Percentiles rank a stretch among this genome's conserved stretches.
phyloP scores from a whole-genome alignment of 1,284 basidiomycete species.

The Malassezia nana region DNA sequence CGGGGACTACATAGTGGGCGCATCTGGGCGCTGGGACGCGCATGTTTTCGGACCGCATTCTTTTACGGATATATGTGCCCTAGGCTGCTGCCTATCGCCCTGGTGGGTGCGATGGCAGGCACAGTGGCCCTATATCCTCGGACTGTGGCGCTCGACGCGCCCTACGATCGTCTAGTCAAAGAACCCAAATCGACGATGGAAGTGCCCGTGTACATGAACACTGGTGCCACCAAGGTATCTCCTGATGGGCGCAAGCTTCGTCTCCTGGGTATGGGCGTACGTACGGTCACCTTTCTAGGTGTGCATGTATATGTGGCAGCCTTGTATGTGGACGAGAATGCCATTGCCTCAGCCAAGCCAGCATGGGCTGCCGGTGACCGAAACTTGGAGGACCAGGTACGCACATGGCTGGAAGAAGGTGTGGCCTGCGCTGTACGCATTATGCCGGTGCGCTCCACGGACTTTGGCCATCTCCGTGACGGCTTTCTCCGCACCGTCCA shows the following conservation, averaged over 20 bases:
- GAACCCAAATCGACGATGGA: conserved; percentile 7
- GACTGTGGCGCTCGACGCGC: conserved; percentile 4
- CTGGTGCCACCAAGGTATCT: neutral
- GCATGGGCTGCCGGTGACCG: neutral
- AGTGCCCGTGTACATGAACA: neutral
- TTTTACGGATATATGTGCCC: neutral
- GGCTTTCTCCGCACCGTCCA: conserved; percentile 67
- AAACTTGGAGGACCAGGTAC: conserved; percentile 21
- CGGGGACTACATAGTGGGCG: neutral
- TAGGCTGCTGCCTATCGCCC: neutral
- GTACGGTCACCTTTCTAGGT: conserved; percentile 69
- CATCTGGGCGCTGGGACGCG: neutral
- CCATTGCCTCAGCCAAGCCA: neutral
- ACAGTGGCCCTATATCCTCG: neutral
- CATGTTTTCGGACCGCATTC: neutral
- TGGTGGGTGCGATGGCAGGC: neutral
- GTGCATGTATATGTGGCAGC: conserved; percentile 75
- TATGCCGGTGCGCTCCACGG: conserved; percentile 70
- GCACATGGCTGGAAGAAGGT: conserved; percentile 23
- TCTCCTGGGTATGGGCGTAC: conserved; percentile 68
- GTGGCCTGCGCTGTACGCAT: conserved; percentile 26
- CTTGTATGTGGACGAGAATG: conserved; percentile 65
- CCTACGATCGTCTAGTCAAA: neutral
- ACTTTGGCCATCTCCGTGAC: conserved; percentile 70
- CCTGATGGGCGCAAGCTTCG: conserved; percentile 50